Base-by-base conservation (phyloP, 495 filamentous ascomycete genomes). In the Glonium stellatum region DNA sequence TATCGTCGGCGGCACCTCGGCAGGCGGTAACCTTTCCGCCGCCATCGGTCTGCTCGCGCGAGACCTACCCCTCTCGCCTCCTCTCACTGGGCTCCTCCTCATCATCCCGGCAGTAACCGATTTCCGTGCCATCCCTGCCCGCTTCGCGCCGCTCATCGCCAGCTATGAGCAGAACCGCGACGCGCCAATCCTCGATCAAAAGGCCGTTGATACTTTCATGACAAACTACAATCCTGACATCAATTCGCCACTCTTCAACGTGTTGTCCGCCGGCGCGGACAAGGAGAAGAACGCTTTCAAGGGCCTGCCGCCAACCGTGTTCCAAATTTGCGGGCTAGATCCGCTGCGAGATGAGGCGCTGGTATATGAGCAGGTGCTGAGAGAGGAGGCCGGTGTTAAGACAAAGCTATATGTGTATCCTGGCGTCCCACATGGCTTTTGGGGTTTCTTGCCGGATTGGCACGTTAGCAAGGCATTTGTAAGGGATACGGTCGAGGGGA, bases 401-500 rank as follows among this genome's bases (percentile, higher is more conserved):
- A 74, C 71, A 4, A 74, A 67, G 53, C 46, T 75, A 27, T 67
- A 76, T 63, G 64, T 69, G 6, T 79, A 79, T 60, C 72, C 73
- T 0, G 76, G 76, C 13, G 61, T 75, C 65, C 75, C 76, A 51
- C 77, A 79, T 66, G 71, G 64, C 1, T 75, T 73, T 65, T 73
- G 67, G 54, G 55, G 51, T 35, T 60, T 67, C n/a, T 67, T 63
- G 60, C 70, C 72, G 13, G 41, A 59, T 18, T 22, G 62, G 27
- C 55, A 65, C 18, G 59, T 54, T 6, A 61, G 52, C 37, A 25
- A 62, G 47, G 55, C 61, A 55, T 67, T 61, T 59, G 55, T 65
- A 19, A 48, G 65, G 36, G 69, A 71, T 52, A 57, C 62, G 18
- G 62, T 71, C 6, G 59, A 59, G 34, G 67, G 69, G 27, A 56